Evolutionary conservation across 2,329 filamentous ascomycete species (phyloP), one percentile per base, ranked within the genome.

Genomic region (Coniochaeta sp.): DNA sequence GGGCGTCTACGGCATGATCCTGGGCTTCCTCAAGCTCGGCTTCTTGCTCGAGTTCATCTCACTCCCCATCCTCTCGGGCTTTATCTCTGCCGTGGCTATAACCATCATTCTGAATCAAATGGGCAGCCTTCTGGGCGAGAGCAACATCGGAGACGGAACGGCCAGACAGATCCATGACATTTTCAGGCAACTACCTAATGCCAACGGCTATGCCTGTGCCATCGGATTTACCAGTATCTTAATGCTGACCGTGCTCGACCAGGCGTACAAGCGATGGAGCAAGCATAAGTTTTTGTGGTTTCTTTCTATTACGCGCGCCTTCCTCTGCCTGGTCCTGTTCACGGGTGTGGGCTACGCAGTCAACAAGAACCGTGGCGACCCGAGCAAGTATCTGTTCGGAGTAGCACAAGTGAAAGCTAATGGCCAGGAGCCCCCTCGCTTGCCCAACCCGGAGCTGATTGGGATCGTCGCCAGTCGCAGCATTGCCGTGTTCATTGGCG

Each of bases 31-130:
- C 24, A 85, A 84, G 58, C 79, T 88, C 6, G 85, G 85, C 0
- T 89, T 87, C 68, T 74, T 88, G 6, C 77, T 89, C 22, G 84
- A 89, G 62, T 88, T 87, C 65, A 83, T 89, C 64, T 87, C 85
- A 0, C 77, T 85, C 1, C 85, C 85, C 0, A 83, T 88, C 1
- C 76, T 89, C 0, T 84, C 78, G 7, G 86, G 86, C 5, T 88
- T 88, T 72, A 86, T 89, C 65, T 86, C 84, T 0, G 85, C 85
- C 1, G 85, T 86, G 1, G 86, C 84, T 26, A 81, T 89, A 56
- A 85, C 84, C 33, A 88, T 89, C 67, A 81, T 83, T 24, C 79
- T 87, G 57, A 84, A 83, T n/a, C 86, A 89, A 68, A 79, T 89
- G 60, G 82, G 78, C 3, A 82, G 81, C 1, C 78, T 88, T 0